Base-by-base conservation (phyloP, 202 grass and related monocot genomes). In the Zoysia matrella region DNA sequence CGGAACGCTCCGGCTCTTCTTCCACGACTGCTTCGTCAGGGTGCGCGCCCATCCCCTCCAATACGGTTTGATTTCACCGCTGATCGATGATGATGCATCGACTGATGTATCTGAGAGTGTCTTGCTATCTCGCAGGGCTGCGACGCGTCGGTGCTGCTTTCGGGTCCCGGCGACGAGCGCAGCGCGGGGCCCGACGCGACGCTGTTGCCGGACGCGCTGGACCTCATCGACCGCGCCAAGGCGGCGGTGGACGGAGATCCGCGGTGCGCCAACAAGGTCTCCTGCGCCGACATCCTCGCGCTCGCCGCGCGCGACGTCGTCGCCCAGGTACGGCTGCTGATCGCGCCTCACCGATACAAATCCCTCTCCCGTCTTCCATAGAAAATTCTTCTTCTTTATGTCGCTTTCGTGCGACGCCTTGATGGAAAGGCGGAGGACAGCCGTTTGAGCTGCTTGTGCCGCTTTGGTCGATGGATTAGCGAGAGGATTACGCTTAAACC, bases 11-110 rank as follows among this genome's bases (percentile, higher is more conserved):
- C 87, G 94, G 67, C 94, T 97, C 87, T 90, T 97, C 87, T 97
- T 97, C 89, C 94, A 97, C 84, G 94, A 97, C 80, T 97, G 94
- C 87, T 97, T 94, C 79, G 94, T 97, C 69, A 89, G 89, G 91
- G 94, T 93, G 54, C 58, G 22, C 22, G 22, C 22, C 22, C 1
- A 30, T 30, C 22, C 22, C 22, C 22, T 30, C 22, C 22, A 30
- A 30, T 30, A 30, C 22, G 22, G 22, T 30, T 30, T 30, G 22
- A 30, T 30, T 30, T 30, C 22, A 30, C 22, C 22, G 22, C 22
- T 30, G 22, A 30, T 30, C 22, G 22, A 30, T 30, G 22, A 30
- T 30, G 22, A 30, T 30, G 22, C 22, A 30, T 30, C 22, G 22
- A 30, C 22, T 30, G 22, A 30, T 30, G 22, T 30, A 30, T 30